Percentiles rank a stretch among this genome's conserved stretches.
phyloP scores from a whole-genome alignment of 352 stramenopile species.

The Globisporangium uncinulatum region DNA sequence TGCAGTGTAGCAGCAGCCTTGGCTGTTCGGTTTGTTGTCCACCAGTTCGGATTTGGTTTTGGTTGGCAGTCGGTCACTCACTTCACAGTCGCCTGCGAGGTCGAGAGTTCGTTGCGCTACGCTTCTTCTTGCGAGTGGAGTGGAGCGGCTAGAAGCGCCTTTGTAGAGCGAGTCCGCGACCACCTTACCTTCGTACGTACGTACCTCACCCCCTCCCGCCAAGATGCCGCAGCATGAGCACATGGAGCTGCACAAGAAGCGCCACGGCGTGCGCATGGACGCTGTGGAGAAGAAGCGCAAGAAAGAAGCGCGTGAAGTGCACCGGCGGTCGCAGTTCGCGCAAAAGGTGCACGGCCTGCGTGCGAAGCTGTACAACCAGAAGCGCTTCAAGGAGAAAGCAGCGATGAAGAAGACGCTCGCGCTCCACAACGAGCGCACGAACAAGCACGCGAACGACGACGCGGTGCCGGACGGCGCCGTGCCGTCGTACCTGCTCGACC shows the following conservation, averaged over 20 bases:
- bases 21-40: too few relatives aligned
- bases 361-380: constrained; percentile 99
- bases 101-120: too few relatives aligned
- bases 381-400: constrained; percentile 99
- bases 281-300: constrained; percentile 96
- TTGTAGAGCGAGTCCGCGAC: not conserved
- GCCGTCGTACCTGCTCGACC: constrained; percentile 98
- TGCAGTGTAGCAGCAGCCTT: too few relatives aligned
- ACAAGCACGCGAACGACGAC: constrained; percentile 99
- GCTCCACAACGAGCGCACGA: constrained; percentile 98
- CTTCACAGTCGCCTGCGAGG: too few relatives aligned
- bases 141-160: too few relatives aligned
- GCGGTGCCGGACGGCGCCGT: constrained; percentile 95
- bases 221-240: constrained; percentile 99
- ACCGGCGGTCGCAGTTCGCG: constrained; percentile 96
- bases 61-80: too few relatives aligned
- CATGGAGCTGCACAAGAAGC: constrained; percentile 99
- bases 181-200: not conserved
- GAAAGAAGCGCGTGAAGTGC: constrained; percentile 97
- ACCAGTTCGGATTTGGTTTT: too few relatives aligned
- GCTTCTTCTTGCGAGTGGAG: too few relatives aligned
- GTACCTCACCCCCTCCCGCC: not conserved
- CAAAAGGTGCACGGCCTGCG: constrained; percentile 98
- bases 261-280: constrained; percentile 98
- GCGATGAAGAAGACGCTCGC: constrained; percentile 99